Conservation (phyloP, 768 basidiomycete species). For the Cubamyces lactineus region DNA sequence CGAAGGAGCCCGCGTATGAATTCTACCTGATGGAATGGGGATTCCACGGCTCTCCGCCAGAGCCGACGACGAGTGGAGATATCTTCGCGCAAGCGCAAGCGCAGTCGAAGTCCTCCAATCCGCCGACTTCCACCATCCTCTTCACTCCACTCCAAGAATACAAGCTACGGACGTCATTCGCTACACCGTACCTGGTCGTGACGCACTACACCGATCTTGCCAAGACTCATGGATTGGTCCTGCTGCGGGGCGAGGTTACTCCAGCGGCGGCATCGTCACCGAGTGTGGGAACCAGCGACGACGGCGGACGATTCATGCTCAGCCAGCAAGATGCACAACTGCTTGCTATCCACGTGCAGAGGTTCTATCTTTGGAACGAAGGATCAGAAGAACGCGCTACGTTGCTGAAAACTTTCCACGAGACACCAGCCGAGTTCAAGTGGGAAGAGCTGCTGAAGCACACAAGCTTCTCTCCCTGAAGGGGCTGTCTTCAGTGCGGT, state of each 20-base stretch:
- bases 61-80: conserved; percentile 51
- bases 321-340: conserved; percentile 83
- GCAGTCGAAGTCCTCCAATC: conserved; percentile 44
- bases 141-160: conserved; percentile 96
- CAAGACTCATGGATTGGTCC: conserved; percentile 75
- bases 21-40: conserved; percentile 91
- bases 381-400: conserved; percentile 45
- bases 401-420: conserved; percentile 74
- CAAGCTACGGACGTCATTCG: conserved; percentile 80
- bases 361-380: conserved; percentile 75
- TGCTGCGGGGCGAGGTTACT: conserved; percentile 91
- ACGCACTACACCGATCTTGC: conserved; percentile 93
- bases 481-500: background rate
- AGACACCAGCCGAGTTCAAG: conserved; percentile 74
- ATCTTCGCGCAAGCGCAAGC: conserved; percentile 47
- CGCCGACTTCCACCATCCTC: conserved; percentile 72
- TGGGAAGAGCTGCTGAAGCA: conserved; percentile 80
- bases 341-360: conserved; percentile 78
- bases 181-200: conserved; percentile 88
- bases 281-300: conserved; percentile 35
- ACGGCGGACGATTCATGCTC: conserved; percentile 58
- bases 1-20: conserved; percentile 56
- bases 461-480: conserved; percentile 28
- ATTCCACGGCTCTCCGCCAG: conserved; percentile 72
- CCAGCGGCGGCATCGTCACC: conserved; percentile 57